Evolutionary conservation across 495 filamentous ascomycete genomes (phyloP), one percentile per base, ranked within the genome.

Genomic region (Aspergillus egyptiacus): DNA sequence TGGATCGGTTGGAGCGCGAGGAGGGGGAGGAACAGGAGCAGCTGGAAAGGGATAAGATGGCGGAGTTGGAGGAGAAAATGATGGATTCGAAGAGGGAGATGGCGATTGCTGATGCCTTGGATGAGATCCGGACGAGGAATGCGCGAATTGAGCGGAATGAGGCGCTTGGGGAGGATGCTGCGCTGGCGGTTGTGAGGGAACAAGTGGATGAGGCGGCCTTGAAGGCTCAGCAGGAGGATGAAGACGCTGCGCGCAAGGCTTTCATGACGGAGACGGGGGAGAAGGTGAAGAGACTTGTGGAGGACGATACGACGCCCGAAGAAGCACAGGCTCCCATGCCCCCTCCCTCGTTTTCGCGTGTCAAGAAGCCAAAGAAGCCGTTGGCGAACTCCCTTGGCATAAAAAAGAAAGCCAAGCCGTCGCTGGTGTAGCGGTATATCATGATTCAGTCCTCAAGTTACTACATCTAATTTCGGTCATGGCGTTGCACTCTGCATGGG

Each of bases 71-170:
- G 65, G 77, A 79, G 44, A 91, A 91, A 67, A 95, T 89, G 48
- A 68, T 83, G 22, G 94, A 99, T 65, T 88, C 89, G n/a, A 95
- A 93, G 74, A 73, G 85, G 46, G 94, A 97, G 71, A 97, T 99
- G 94, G 86, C 83, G 38, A 86, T 97, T 56, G 94, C 94, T 28
- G 94, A 99, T 72, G 89, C 89, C 24, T 68, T 99, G 54, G 94
- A 99, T 67, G 90, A 97, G 70, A 96, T 97, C 37, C 74, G 93
- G 48, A 89, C 82, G 31, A 68, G 91, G 55, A 99, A 97, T 72
- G 94, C 93, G 14, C 75, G 89, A 55, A 78, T 90, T 20, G 86
- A 91, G 67, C 74, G 84, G 56, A 83, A 81, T 45, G 81, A 85
- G 45, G 82, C 81, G 2, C 37, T 72, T 62, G 59, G 71, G 6